These are phyloP conservation scores for Diaporthe velutina DNA, from an alignment of 2,329 filamentous ascomycete species.

Conservation along the genomic window DNA sequence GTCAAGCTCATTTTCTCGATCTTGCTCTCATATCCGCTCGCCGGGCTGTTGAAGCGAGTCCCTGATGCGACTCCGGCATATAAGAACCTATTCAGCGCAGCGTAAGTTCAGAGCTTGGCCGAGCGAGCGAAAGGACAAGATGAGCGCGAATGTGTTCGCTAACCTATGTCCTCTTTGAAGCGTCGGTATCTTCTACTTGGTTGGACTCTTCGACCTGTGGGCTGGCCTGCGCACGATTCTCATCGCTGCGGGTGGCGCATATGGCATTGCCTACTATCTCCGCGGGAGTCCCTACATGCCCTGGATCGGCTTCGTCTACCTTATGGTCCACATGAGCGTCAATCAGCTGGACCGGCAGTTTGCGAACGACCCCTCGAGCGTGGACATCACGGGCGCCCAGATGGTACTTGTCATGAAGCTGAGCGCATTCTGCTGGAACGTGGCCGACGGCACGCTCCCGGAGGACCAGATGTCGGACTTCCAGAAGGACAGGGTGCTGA, in stretches of 20 bases:
- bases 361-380: constrained; percentile 70
- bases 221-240: constrained; percentile 82
- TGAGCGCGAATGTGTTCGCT: background rate
- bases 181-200: constrained; percentile 88
- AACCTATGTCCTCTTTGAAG: constrained; percentile 53
- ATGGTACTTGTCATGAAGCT: constrained; percentile 99
- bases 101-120: constrained; percentile 60
- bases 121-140: background rate
- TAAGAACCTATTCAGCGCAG: constrained; percentile 91
- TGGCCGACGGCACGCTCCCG: constrained; percentile 89
- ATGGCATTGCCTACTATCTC: constrained; percentile 85
- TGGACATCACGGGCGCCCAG: constrained; percentile 95
- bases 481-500: constrained; percentile 85
- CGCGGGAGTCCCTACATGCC: constrained; percentile 91
- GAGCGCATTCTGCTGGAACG: constrained; percentile 96
- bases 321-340: constrained; percentile 95
- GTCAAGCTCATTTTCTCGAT: constrained; percentile 95
- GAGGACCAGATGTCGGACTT: constrained; percentile 85
- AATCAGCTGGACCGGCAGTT: constrained; percentile 89
- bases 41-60: constrained; percentile 88
- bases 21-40: constrained; percentile 91
- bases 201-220: constrained; percentile 96
- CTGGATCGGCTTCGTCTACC: constrained; percentile 93
- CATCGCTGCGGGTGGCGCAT: constrained; percentile 84
- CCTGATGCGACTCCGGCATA: constrained; percentile 85